Percentiles rank a stretch among this genome's conserved stretches.
Evolutionary conservation across 495 filamentous ascomycete genomes (phyloP).

Genomic region (Penicillium daleae): DNA sequence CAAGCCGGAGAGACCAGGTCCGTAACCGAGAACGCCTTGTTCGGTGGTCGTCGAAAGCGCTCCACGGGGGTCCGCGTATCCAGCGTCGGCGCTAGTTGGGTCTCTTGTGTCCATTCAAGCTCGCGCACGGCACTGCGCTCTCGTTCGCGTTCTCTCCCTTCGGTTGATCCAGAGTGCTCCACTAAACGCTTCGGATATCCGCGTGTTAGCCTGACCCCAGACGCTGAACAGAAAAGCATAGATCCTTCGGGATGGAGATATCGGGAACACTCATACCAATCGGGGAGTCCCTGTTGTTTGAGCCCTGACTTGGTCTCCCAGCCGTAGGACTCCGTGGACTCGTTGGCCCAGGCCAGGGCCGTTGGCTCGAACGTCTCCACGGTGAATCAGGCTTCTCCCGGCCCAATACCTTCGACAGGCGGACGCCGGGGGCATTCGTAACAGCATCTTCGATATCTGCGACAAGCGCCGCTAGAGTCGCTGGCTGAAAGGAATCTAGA

Average conservation of each 20-base stretch:
- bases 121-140: constrained; percentile 36
- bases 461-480: constrained; percentile 19
- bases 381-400: constrained; percentile 40
- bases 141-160: constrained; percentile 48
- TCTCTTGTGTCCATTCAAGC: constrained; percentile 31
- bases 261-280: constrained; percentile 36
- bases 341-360: constrained; percentile 8
- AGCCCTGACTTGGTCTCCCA: constrained; percentile 28
- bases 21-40: constrained; percentile 84
- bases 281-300: constrained; percentile 37
- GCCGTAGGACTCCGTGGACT: constrained; percentile 13
- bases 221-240: background rate
- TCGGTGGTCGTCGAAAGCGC: constrained; percentile 77
- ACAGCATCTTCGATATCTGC: constrained; percentile 46
- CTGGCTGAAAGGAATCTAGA: constrained; percentile 16
- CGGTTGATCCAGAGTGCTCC: constrained; percentile 52
- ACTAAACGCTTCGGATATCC: constrained; percentile 68
- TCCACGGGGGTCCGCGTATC: constrained; percentile 64
- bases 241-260: background rate
- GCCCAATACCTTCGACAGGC: constrained; percentile 48
- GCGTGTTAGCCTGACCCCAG: constrained; percentile 49
- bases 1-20: constrained; percentile 87
- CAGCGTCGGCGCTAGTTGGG: constrained; percentile 16
- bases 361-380: constrained; percentile 37
- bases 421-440: constrained; percentile 31